A percentile compares a stretch with the other conserved stretches of the same genome.
Conservation (phyloP, 1,139 yeast species). For the Arxiozyma heterogenica region DNA sequence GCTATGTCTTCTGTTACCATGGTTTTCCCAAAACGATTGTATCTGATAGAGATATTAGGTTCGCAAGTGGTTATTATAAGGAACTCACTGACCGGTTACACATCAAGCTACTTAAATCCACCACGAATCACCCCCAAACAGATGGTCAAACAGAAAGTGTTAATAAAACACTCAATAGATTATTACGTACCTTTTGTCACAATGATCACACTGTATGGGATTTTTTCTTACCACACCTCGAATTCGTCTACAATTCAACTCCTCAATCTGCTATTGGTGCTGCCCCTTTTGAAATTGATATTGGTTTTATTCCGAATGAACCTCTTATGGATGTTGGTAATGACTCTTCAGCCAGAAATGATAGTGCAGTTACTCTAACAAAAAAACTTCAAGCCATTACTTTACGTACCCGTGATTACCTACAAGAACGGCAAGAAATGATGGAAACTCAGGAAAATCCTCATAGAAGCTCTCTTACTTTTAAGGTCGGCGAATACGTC, state of each 20-base stretch:
- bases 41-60: conserved; percentile 12
- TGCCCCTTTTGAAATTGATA: conserved; percentile 10
- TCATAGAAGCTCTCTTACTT: no score
- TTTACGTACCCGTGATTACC: conserved; percentile 4
- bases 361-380: not conserved
- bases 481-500: conserved; percentile 7
- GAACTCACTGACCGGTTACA: not conserved
- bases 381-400: conserved; percentile 3
- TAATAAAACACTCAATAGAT: conserved; percentile 9
- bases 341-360: not conserved
- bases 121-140: no score
- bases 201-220: conserved; percentile 11
- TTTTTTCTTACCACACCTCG: conserved; percentile 7
- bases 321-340: conserved; percentile 1
- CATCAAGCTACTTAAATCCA: not conserved
- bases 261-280: conserved; percentile 1
- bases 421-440: conserved; percentile 1
- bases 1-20: conserved; percentile 11
- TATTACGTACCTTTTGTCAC: conserved; percentile 10
- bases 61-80: not conserved
- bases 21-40: conserved; percentile 13
- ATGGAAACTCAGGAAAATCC: conserved; percentile 3
- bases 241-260: no score
- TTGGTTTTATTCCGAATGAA: conserved; percentile 10
- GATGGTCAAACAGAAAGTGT: not conserved